Evolutionary conservation across 805 yeast genomes (phyloP).

Genomic region (Clavispora santaluciae): DNA sequence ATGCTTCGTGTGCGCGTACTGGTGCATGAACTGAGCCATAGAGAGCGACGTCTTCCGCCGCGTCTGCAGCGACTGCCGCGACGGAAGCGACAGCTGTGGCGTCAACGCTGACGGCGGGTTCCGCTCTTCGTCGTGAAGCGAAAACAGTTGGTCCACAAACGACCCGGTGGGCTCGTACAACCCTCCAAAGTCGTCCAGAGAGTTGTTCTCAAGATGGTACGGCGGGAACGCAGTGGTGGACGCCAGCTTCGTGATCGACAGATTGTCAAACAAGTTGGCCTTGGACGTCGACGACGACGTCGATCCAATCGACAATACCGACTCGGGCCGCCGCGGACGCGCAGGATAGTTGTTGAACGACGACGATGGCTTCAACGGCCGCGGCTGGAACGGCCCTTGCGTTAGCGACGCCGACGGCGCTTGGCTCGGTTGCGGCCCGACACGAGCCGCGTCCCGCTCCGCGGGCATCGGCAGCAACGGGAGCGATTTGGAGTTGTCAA

Average conservation of each 20-base stretch:
- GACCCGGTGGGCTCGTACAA: slow-evolving; percentile 6
- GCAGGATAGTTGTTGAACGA: slow-evolving; percentile 10
- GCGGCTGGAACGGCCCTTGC: slow-evolving; percentile 6
- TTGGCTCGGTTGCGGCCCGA: not conserved
- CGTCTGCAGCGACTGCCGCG: slow-evolving; percentile 14
- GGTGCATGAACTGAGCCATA: slow-evolving; percentile 10
- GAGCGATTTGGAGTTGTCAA: slow-evolving; percentile 30
- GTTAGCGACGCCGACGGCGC: slow-evolving; percentile 5
- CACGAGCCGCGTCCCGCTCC: not conserved
- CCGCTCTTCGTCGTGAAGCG: not conserved
- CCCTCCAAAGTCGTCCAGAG: slow-evolving; percentile 13
- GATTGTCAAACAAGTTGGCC: slow-evolving; percentile 11
- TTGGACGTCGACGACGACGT: slow-evolving; percentile 27
- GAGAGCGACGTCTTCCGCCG: slow-evolving; percentile 14
- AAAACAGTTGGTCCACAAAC: not conserved
- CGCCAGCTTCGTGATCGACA: slow-evolving; percentile 10
- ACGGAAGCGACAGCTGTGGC: slow-evolving; percentile 13
- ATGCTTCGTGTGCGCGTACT: slow-evolving; percentile 7
- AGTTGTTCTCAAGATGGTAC: slow-evolving; percentile 11
- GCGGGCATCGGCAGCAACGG: slow-evolving; percentile 32
- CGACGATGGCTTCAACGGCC: slow-evolving; percentile 7
- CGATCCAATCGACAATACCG: slow-evolving; percentile 36
- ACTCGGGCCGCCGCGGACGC: slow-evolving; percentile 36
- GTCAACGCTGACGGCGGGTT: not conserved
- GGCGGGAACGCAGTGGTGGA: slow-evolving; percentile 18